Conservation (phyloP, 2,329 filamentous ascomycete genomes). For the Botrytis aclada region DNA sequence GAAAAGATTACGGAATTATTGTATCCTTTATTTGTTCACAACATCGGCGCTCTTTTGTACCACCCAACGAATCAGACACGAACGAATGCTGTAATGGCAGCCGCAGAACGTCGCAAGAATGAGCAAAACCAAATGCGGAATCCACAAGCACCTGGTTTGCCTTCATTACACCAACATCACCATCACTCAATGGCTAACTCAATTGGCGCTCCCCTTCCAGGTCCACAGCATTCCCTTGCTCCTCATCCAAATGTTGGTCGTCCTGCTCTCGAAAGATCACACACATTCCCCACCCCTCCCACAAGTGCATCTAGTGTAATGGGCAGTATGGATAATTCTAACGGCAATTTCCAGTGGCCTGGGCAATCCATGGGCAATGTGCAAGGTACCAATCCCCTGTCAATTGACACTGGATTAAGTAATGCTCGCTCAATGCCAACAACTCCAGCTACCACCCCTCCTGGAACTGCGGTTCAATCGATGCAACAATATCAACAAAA, state of each 20-base stretch:
- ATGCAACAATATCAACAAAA: conserved; percentile 73
- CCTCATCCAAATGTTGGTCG: conserved; percentile 71
- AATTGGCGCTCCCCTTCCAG: conserved; percentile 50
- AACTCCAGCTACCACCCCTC: conserved; percentile 87
- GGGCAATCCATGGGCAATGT: conserved; percentile 57
- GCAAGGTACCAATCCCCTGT: conserved; percentile 67
- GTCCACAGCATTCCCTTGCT: conserved; percentile 50
- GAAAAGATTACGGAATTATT: conserved; percentile 96
- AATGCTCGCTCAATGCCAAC: conserved; percentile 83
- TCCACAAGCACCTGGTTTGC: conserved; percentile 55
- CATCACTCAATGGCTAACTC: conserved; percentile 61
- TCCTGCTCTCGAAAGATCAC: conserved; percentile 76
- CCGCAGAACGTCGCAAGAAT: conserved; percentile 72
- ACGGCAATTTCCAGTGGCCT: conserved; percentile 77
- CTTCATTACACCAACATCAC: conserved; percentile 66
- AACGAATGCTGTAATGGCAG: conserved; percentile 83
- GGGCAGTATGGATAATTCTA: conserved; percentile 67
- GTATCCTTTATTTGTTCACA: conserved; percentile 95
- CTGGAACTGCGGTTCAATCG: conserved; percentile 69
- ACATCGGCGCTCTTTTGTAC: conserved; percentile 90
- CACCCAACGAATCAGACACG: conserved; percentile 85
- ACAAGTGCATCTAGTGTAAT: conserved; percentile 88
- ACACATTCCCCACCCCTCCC: conserved; percentile 92
- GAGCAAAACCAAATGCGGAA: conserved; percentile 63
- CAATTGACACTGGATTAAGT: conserved; percentile 76